Conservation (phyloP, 495 filamentous ascomycete genomes). For the Talaromyces borbonicus region DNA sequence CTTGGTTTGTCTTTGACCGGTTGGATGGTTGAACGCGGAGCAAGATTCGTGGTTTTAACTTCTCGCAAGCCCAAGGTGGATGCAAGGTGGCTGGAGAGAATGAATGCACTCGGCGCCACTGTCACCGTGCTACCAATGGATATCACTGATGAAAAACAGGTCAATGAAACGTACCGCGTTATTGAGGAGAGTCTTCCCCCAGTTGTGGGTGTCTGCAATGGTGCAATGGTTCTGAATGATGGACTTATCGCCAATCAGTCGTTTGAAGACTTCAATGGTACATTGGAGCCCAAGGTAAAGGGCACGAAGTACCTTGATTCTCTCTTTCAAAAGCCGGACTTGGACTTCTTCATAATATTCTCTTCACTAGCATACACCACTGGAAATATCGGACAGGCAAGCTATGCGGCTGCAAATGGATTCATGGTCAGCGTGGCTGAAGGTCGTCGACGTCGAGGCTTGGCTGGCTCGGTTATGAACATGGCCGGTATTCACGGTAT, state of each 20-base stretch:
- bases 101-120: conserved; percentile 16
- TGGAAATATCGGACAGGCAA: conserved; percentile 48
- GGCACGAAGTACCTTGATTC: conserved; percentile 20
- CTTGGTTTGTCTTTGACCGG: conserved; percentile 49
- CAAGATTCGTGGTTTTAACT: conserved; percentile 42
- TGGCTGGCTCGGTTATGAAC: conserved; percentile 15
- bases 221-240: conserved; percentile 18
- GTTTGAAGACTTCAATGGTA: conserved; percentile 8
- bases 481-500: conserved; percentile 28
- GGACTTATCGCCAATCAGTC: conserved; percentile 10
- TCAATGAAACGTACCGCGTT: conserved; percentile 6
- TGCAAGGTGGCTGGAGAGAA: conserved; percentile 33
- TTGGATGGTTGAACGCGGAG: conserved; percentile 46
- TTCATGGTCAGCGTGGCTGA: conserved; percentile 29
- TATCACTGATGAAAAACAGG: conserved; percentile 9
- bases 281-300: conserved; percentile 16
- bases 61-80: conserved; percentile 47
- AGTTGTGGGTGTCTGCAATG: conserved; percentile 15
- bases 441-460: conserved; percentile 21
- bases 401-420: conserved; percentile 49
- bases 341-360: conserved; percentile 56
- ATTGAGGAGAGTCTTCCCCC: conserved; percentile 12
- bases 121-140: conserved; percentile 14
- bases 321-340: conserved; percentile 15
- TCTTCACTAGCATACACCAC: conserved; percentile 42